Conservation (phyloP, 2,329 filamentous ascomycete genomes). For the Fonsecaea nubica region DNA sequence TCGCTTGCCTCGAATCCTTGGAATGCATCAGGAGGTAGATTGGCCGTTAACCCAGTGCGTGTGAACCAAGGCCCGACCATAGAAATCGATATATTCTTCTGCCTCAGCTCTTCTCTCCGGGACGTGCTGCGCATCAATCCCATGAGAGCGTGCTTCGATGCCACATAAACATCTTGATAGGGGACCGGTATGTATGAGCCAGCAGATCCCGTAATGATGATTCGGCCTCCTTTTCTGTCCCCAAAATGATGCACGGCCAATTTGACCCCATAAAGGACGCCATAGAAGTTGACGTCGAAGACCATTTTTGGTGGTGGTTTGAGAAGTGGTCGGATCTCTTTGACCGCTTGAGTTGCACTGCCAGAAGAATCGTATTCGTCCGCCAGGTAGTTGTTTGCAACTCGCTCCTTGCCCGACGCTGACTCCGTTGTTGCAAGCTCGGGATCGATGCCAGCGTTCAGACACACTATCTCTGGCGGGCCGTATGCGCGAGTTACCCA, state of each 20-base stretch:
- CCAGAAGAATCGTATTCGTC: not conserved
- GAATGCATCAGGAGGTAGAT: not conserved
- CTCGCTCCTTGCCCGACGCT: slow-evolving; percentile 2
- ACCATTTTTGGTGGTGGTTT: slow-evolving; percentile 13
- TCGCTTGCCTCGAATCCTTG: slow-evolving; percentile 5
- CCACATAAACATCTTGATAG: slow-evolving; percentile 11
- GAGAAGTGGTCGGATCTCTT: not conserved
- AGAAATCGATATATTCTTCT: slow-evolving; percentile 5
- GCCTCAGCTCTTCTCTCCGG: slow-evolving; percentile 6
- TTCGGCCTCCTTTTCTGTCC: slow-evolving; percentile 1
- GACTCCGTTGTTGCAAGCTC: slow-evolving; percentile 1
- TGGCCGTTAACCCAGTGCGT: slow-evolving; percentile 10
- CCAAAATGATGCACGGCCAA: slow-evolving; percentile 12
- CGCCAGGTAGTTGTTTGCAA: slow-evolving; percentile 10
- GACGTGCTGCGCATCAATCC: slow-evolving; percentile 14
- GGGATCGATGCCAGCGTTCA: slow-evolving; percentile 19
- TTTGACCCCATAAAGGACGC: slow-evolving; percentile 19
- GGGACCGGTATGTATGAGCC: slow-evolving; percentile 10
- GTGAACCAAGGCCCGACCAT: slow-evolving; percentile 19
- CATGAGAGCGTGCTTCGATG: slow-evolving; percentile 17
- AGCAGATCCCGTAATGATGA: slow-evolving; percentile 15
- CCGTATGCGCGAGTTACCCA: slow-evolving; percentile 2
- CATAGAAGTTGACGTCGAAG: slow-evolving; percentile 19
- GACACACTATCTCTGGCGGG: slow-evolving; percentile 15
- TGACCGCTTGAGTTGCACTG: not conserved